Evolutionary conservation across 805 yeast genomes (phyloP).

Genomic region (Myxozyma monticola): DNA sequence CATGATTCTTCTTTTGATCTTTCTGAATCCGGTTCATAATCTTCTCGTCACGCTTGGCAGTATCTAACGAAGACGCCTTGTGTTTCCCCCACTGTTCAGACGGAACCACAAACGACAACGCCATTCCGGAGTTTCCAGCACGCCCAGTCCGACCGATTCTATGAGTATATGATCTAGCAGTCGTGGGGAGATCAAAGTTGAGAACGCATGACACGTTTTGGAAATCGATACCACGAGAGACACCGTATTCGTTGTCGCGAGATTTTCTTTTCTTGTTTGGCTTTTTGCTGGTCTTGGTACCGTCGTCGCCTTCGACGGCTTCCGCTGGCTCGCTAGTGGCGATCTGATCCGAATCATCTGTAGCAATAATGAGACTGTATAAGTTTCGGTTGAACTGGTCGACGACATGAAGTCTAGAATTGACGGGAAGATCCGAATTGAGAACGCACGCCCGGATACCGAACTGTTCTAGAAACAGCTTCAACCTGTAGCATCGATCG

Average conservation of each 20-base stretch:
- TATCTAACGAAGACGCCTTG: conserved; percentile 67
- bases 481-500: conserved; percentile 91
- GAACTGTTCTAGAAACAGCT: conserved; percentile 88
- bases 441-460: conserved; percentile 86
- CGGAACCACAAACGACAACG: conserved; percentile 88
- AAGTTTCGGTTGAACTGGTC: conserved; percentile 92
- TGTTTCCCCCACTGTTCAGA: conserved; percentile 84
- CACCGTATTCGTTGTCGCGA: conserved; percentile 80
- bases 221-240: conserved; percentile 95
- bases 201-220: conserved; percentile 93
- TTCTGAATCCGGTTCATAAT: conserved; percentile 71
- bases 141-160: conserved; percentile 97
- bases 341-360: conserved; percentile 75
- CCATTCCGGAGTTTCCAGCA: conserved; percentile 94
- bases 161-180: conserved; percentile 87
- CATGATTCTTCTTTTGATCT: conserved; percentile 61
- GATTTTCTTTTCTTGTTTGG: conserved; percentile 29
- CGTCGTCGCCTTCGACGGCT: conserved; percentile 31
- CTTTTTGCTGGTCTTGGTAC: conserved; percentile 12
- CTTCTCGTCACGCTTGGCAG: conserved; percentile 83
- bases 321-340: conserved; percentile 43
- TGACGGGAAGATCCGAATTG: conserved; percentile 88
- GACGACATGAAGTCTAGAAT: conserved; percentile 90
- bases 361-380: conserved; percentile 84
- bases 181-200: conserved; percentile 89